A percentile compares a stretch with the other conserved stretches of the same genome.
phyloP scores from a whole-genome alignment of 2,329 filamentous ascomycete genomes.

The Aspergillus transmontanensis region DNA sequence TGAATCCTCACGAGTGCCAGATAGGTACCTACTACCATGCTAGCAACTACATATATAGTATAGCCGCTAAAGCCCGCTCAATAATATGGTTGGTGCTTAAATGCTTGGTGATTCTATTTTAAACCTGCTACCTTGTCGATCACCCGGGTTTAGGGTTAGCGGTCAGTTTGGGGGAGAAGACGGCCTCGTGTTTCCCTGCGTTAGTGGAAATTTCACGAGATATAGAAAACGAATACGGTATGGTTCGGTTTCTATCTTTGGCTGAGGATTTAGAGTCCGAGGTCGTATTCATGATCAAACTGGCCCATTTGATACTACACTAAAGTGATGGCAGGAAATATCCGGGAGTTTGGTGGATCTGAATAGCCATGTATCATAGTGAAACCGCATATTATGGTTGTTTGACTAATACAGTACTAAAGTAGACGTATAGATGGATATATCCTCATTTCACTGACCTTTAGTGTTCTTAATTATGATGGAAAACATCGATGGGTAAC shows the following conservation, averaged over 20 bases:
- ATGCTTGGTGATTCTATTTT: conserved; percentile 1
- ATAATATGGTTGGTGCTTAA: not conserved
- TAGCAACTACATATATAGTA: not conserved
- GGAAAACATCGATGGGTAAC: no score
- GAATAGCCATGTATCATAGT: not conserved
- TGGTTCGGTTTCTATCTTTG: conserved; percentile 4
- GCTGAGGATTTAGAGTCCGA: not conserved
- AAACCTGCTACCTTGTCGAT: not conserved
- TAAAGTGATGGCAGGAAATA: not conserved
- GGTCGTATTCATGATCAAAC: not conserved
- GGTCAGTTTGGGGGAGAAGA: not conserved
- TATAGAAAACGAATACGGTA: not conserved
- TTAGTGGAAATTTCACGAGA: not conserved
- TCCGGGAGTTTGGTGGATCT: not conserved
- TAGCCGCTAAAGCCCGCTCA: not conserved
- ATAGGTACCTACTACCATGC: not conserved
- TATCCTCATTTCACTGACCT: not conserved
- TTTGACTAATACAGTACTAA: not conserved
- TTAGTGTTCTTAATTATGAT: not conserved
- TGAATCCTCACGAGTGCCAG: not conserved
- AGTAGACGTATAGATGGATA: not conserved
- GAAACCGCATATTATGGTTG: not conserved
- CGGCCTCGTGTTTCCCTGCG: not conserved
- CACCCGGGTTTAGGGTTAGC: not conserved
- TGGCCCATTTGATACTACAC: not conserved